Conservation (phyloP, 257 asterid genomes). For the Hygrophila difformis region DNA sequence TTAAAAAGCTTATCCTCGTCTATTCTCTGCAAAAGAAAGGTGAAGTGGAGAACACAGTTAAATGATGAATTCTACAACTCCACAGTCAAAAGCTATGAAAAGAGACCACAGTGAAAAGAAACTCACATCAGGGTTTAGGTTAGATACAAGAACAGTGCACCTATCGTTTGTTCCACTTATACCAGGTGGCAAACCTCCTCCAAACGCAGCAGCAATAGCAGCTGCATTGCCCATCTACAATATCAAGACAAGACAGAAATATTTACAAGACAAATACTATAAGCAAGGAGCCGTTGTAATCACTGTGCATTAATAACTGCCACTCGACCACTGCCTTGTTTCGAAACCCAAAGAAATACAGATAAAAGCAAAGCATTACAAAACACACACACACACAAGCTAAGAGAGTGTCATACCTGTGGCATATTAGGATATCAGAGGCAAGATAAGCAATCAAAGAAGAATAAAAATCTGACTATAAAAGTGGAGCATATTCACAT, state of each 20-base stretch:
- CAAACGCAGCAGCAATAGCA: slow-evolving; percentile 94
- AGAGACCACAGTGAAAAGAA: slow-evolving; percentile 6
- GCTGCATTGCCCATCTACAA: slow-evolving; percentile 87
- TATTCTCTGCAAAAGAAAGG: slow-evolving; percentile 48
- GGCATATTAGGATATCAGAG: too few species aligned
- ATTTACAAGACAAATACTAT: slow-evolving; percentile 6
- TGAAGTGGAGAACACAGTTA: slow-evolving; percentile 6
- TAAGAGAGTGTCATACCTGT: not conserved
- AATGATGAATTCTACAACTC: not conserved
- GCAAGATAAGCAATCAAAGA: too few species aligned
- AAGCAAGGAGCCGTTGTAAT: slow-evolving; percentile 13
- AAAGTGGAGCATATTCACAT: not conserved
- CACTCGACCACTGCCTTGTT: slow-evolving; percentile 1
- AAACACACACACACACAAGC: not conserved
- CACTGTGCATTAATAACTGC: slow-evolving; percentile 1
- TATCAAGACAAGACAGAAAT: slow-evolving; percentile 14
- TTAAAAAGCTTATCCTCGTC: slow-evolving; percentile 94
- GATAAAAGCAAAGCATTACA: slow-evolving; percentile 3
- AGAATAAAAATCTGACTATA: too few species aligned
- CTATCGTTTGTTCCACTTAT: slow-evolving; percentile 88
- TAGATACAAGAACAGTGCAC: slow-evolving; percentile 89
- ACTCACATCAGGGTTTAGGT: slow-evolving; percentile 81
- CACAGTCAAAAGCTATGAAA: slow-evolving; percentile 5
- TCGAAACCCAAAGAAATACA: slow-evolving; percentile 10
- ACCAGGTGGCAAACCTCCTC: slow-evolving; percentile 93